Percentiles rank a stretch among this genome's conserved stretches.
Evolutionary conservation across 2,329 filamentous ascomycete genomes (phyloP).

Genomic region (Pseudogymnoascus sp.): DNA sequence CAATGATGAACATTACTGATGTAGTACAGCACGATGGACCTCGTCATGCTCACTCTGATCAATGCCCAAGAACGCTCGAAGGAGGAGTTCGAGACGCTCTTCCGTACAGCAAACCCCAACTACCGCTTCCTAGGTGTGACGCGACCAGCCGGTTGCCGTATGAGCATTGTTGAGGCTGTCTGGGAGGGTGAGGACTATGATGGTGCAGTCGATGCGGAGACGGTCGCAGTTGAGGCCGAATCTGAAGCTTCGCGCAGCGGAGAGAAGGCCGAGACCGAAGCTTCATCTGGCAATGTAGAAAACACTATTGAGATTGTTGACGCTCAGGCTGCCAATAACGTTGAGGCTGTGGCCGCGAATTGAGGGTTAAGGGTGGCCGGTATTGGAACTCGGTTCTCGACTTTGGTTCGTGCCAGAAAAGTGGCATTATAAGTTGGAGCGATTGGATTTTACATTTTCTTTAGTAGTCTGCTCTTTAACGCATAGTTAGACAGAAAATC

Average conservation of each 20-base stretch:
- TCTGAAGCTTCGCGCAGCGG: neutral
- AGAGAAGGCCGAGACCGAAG: neutral
- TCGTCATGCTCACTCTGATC: conserved; percentile 46
- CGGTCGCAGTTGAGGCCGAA: neutral
- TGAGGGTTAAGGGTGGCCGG: neutral
- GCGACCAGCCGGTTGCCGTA: conserved; percentile 38
- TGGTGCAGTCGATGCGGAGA: neutral
- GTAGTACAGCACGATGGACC: conserved; percentile 39
- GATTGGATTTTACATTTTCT: neutral
- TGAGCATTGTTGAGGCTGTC: conserved; percentile 45
- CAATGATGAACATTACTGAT: neutral
- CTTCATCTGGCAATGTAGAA: neutral
- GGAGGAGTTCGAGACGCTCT: conserved; percentile 41
- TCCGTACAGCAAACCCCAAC: conserved; percentile 37
- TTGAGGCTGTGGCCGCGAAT: neutral
- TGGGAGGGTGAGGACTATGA: conserved; percentile 34
- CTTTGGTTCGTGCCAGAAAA: neutral
- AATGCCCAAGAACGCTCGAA: conserved; percentile 47
- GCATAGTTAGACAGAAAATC: neutral
- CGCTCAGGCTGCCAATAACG: neutral
- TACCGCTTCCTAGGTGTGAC: conserved; percentile 42
- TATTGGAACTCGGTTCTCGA: neutral
- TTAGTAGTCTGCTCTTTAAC: neutral
- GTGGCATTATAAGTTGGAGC: neutral
- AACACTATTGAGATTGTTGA: neutral